phyloP scores from a whole-genome alignment of 2,329 filamentous ascomycete genomes.

The Neofusicoccum kwambonambiense region DNA sequence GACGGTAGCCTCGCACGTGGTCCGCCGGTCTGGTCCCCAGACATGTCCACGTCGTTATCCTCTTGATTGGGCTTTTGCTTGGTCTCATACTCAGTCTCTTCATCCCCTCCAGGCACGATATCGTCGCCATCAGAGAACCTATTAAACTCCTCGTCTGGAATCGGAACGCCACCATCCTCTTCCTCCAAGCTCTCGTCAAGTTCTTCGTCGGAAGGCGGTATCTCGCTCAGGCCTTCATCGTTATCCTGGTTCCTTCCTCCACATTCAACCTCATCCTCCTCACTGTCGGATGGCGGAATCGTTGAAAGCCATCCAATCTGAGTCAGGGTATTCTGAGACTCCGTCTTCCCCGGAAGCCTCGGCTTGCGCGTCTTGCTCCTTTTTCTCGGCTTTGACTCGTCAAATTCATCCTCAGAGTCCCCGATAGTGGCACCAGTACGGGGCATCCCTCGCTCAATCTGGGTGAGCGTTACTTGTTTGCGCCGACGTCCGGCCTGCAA shows the following conservation, averaged over 20 bases:
- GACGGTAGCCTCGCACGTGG: neutral
- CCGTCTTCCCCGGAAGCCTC: neutral
- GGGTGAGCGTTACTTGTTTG: slow-evolving; percentile 10
- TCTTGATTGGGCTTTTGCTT: neutral
- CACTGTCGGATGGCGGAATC: neutral
- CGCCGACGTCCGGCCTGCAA: neutral
- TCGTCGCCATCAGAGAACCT: slow-evolving; percentile 5
- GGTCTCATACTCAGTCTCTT: neutral
- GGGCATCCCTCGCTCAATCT: neutral
- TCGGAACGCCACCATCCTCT: neutral
- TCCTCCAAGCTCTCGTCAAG: neutral
- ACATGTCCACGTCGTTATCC: neutral
- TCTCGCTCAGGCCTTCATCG: neutral
- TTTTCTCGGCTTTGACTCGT: neutral
- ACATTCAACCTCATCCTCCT: neutral
- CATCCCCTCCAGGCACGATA: neutral
- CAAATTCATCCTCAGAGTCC: neutral
- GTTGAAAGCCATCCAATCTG: slow-evolving; percentile 12
- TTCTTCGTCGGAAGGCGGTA: neutral
- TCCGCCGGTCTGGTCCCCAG: no score
- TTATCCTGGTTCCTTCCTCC: neutral
- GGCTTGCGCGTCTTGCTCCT: neutral
- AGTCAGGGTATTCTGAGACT: slow-evolving; percentile 14
- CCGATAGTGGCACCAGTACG: neutral
- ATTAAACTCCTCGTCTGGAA: slow-evolving; percentile 1